Evolutionary conservation across 768 basidiomycete species (phyloP).

Genomic region (Glaciozyma antarctica): DNA sequence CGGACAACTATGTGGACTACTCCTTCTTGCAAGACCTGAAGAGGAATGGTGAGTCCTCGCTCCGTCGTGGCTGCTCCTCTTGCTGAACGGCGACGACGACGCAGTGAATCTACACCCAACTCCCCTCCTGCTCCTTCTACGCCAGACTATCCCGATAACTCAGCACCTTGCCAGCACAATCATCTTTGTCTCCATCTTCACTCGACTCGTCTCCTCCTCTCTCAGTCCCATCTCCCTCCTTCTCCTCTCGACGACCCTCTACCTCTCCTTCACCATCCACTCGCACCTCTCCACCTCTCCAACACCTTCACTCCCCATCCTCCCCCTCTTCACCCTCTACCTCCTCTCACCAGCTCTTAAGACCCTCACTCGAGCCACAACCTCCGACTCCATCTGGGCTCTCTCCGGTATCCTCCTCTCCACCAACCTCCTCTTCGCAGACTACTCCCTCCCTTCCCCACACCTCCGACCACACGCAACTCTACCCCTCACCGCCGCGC

Average conservation of each 20-base stretch:
- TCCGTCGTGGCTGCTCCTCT: neutral
- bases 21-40: conserved; percentile 69
- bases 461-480: conserved; percentile 20
- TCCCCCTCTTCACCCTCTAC: conserved; percentile 80
- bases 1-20: conserved; percentile 76
- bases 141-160: conserved; percentile 50
- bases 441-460: conserved; percentile 52
- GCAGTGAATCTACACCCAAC: conserved; percentile 73
- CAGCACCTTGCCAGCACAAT: conserved; percentile 75
- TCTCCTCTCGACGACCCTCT: neutral
- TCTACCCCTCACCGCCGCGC: conserved; percentile 53
- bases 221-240: neutral
- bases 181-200: conserved; percentile 71
- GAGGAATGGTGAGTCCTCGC: conserved; percentile 55
- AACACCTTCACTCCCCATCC: conserved; percentile 45
- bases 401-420: conserved; percentile 65
- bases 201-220: conserved; percentile 48
- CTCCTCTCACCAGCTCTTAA: conserved; percentile 81
- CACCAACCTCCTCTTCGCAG: conserved; percentile 70
- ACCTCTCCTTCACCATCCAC: conserved; percentile 43
- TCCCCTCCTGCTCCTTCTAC: conserved; percentile 46
- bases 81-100: neutral
- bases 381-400: conserved; percentile 95
- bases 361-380: conserved; percentile 87
- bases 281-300: too few relatives aligned